Percentiles rank a stretch among this genome's conserved stretches.
These are phyloP conservation scores for Ogataea parapolymorpha DNA, from an alignment of 805 yeast genomes.

Conservation along the genomic window DNA sequence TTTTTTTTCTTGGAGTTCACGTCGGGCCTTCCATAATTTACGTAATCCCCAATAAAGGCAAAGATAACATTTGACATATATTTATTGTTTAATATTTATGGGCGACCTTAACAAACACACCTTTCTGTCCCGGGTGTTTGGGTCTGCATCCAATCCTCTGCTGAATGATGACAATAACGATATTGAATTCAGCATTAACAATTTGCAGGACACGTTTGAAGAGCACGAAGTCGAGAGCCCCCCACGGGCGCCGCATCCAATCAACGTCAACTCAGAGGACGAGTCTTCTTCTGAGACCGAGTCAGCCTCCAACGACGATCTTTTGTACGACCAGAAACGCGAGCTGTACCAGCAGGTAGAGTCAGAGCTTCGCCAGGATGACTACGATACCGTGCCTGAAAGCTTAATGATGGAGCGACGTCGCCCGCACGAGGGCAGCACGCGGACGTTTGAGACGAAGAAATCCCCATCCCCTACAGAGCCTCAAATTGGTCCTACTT, in stretches of 20 bases:
- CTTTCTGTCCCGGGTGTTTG: slow-evolving; percentile 63
- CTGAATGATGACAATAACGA: slow-evolving; percentile 29
- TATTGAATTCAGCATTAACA: slow-evolving; percentile 21
- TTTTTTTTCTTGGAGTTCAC: neutral
- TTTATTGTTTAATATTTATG: slow-evolving; percentile 1
- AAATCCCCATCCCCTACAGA: neutral
- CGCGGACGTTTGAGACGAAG: slow-evolving; percentile 6
- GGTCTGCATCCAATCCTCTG: slow-evolving; percentile 34
- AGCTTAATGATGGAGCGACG: slow-evolving; percentile 26
- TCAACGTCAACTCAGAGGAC: slow-evolving; percentile 28
- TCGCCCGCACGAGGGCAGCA: slow-evolving; percentile 1
- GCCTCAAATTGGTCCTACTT: neutral
- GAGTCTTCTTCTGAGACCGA: slow-evolving; percentile 21
- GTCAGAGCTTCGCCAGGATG: slow-evolving; percentile 28
- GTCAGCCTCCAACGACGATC: slow-evolving; percentile 13
- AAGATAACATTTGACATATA: slow-evolving; percentile 11
- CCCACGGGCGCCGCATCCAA: slow-evolving; percentile 1
- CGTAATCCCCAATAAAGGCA: slow-evolving; percentile 3
- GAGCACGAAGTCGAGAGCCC: slow-evolving; percentile 17
- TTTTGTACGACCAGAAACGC: slow-evolving; percentile 18
- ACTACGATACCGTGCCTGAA: slow-evolving; percentile 27
- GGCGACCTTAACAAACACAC: slow-evolving; percentile 42
- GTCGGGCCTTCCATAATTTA: neutral
- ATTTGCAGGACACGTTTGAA: slow-evolving; percentile 22
- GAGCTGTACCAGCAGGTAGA: slow-evolving; percentile 20